Base-by-base conservation (phyloP, 139 green algal species). In the Raphidocelis subcapitata region DNA sequence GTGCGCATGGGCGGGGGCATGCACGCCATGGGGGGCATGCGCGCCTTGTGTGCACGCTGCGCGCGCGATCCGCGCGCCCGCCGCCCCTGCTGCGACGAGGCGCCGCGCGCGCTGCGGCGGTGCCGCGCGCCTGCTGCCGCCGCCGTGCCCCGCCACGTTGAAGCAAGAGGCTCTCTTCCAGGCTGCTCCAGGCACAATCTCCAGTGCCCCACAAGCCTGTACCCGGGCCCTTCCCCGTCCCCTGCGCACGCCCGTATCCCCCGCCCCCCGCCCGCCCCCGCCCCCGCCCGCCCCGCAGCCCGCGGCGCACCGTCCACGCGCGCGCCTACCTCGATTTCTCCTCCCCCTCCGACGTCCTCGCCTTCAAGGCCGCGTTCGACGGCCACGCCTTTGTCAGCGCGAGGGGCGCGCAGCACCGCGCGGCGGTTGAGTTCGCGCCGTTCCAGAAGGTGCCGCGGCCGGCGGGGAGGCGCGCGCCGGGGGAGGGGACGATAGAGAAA, bases 241-340 rank as follows among this genome's bases (percentile, higher is more conserved):
- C n/a, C n/a, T n/a, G n/a, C n/a, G n/a, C n/a, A n/a, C n/a, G n/a
- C n/a, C n/a, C n/a, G n/a, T n/a, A n/a, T n/a, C n/a, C n/a, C n/a
- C n/a, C n/a, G n/a, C n/a, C n/a, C 46, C 20, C 52, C 23, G 52
- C 12, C 23, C 20, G 12, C 23, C 12, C 28, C 3, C 57, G 52
- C 4, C 52, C 20, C 12, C 52, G 4, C 8, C 12, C 52, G 12
- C 52, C 12, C 52, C 52, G 67, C 79, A 94, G 87, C 61, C 5
- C 67, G 24, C 88, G 86, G 69, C 79, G 73, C 23, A 62, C 73
- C 1, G 46, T 82, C 55, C 65, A 77, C 23, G 89, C 83, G 0
- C 76, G 85, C 3, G 89, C 88, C 3, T 95, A 91, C 72, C 69
- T 95, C 32, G 87, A 91, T 54, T 87, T 95, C 73, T 62, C 57